phyloP scores from a whole-genome alignment of 805 yeast species.

The Yarrowia sp. region DNA sequence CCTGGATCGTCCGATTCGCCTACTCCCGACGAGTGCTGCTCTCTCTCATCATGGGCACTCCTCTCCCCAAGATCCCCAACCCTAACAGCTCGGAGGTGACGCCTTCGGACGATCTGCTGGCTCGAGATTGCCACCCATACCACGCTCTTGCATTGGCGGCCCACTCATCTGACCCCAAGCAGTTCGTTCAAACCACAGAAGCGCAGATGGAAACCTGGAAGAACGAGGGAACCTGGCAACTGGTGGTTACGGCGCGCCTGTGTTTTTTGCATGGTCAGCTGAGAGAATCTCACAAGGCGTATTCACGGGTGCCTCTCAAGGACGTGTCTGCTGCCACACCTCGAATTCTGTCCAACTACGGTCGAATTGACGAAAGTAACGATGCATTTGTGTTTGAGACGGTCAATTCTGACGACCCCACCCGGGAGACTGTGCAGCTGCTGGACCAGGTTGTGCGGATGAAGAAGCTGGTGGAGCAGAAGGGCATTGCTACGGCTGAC shows the following conservation, averaged over 20 bases:
- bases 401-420: not conserved
- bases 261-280: slow-evolving; percentile 8
- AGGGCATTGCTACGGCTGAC: not conserved
- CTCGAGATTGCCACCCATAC: slow-evolving; percentile 22
- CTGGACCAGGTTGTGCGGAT: slow-evolving; percentile 7
- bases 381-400: slow-evolving; percentile 22
- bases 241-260: not conserved
- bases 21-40: not conserved
- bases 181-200: not conserved
- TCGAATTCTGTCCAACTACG: not conserved
- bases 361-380: slow-evolving; percentile 13
- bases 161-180: not conserved
- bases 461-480: slow-evolving; percentile 1
- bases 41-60: not conserved
- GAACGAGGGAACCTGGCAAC: not conserved
- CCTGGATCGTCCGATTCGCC: not conserved
- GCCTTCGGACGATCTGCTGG: not conserved
- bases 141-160: slow-evolving; percentile 4
- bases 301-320: slow-evolving; percentile 15
- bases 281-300: slow-evolving; percentile 10
- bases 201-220: not conserved
- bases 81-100: not conserved
- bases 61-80: not conserved
- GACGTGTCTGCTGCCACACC: slow-evolving; percentile 12
- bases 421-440: not conserved